Base-by-base conservation (phyloP, 352 stramenopile species). In the Pythium rishiriense region DNA sequence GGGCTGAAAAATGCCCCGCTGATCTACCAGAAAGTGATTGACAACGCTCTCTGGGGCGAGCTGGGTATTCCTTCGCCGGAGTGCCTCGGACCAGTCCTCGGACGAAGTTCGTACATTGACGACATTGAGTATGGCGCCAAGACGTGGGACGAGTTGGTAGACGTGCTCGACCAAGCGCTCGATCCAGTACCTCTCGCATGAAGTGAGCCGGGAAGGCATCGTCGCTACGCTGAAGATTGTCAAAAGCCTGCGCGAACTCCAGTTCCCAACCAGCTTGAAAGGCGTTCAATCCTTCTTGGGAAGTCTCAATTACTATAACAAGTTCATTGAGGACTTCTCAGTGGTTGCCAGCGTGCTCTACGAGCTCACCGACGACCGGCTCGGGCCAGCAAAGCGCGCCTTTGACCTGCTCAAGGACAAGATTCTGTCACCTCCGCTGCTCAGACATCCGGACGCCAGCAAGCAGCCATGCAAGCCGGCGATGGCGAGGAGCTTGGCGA, bases 351-450 rank as follows among this genome's bases (percentile, higher is more conserved):
- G 55, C 15, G 41, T 47, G 10, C 31, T 70, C 0, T 70, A 70
- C 53, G 63, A 70, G 24, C 19, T 65, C 3, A 70, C 28, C 6
- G 26, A 46, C n/a, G 29, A 28, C 15, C 60, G 22, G 49, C 53
- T 29, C 54, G 48, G 37, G 59, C 33, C 8, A 25, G 61, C 61
- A 0, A 62, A 64, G 6, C 37, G 47, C 3, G 56, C 65, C 3
- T 78, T 73, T 21, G 24, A 74, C 8, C 8, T 70, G 12, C 41
- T 77, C 42, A 77, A 77, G 22, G 22, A 66, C 2, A 54, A 58
- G 12, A 50, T 76, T 14, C 43, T 52, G 1, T 62, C 64, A 7
- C 54, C 61, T 0, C 64, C 56, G 2, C 6, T 70, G 15, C 41
- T 76, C 0, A 42, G 63, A 7, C 61, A 76, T 35, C 51, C 51